These are phyloP conservation scores for Pichia terricola DNA, from an alignment of 1,139 yeast species.

Conservation along the genomic window DNA sequence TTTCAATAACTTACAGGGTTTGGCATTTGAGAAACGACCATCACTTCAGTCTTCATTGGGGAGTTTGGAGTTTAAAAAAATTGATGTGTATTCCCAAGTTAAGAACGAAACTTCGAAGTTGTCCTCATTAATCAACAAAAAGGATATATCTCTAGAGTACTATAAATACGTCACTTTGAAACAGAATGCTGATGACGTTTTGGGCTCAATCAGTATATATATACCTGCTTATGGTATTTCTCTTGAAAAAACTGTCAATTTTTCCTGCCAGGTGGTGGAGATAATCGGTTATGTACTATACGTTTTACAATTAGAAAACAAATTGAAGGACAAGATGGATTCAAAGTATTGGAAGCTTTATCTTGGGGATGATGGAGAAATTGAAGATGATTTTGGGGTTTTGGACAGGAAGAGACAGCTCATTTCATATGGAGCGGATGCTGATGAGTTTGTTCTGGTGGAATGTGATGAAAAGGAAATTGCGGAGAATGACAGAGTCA, in stretches of 20 bases:
- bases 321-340: slow-evolving; percentile 21
- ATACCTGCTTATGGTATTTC: slow-evolving; percentile 26
- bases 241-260: slow-evolving; percentile 24
- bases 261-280: slow-evolving; percentile 46
- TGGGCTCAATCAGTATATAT: slow-evolving; percentile 18
- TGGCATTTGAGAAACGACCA: neutral
- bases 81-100: too few relatives aligned
- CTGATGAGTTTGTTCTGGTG: slow-evolving; percentile 58
- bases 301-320: slow-evolving; percentile 22
- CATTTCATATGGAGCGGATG: slow-evolving; percentile 56
- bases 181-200: slow-evolving; percentile 22
- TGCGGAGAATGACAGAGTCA: slow-evolving; percentile 28
- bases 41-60: too few relatives aligned
- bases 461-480: slow-evolving; percentile 31
- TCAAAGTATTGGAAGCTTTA: slow-evolving; percentile 64
- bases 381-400: slow-evolving; percentile 64
- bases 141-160: slow-evolving; percentile 42
- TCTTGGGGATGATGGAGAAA: slow-evolving; percentile 69
- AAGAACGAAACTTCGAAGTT: slow-evolving; percentile 19
- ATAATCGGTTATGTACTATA: slow-evolving; percentile 53
- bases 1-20: neutral
- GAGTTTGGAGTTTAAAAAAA: too few relatives aligned
- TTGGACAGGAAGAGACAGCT: slow-evolving; percentile 47
- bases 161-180: slow-evolving; percentile 39
- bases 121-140: slow-evolving; percentile 34